phyloP scores from a whole-genome alignment of 768 basidiomycete genomes.

The Serendipita vermifera region DNA sequence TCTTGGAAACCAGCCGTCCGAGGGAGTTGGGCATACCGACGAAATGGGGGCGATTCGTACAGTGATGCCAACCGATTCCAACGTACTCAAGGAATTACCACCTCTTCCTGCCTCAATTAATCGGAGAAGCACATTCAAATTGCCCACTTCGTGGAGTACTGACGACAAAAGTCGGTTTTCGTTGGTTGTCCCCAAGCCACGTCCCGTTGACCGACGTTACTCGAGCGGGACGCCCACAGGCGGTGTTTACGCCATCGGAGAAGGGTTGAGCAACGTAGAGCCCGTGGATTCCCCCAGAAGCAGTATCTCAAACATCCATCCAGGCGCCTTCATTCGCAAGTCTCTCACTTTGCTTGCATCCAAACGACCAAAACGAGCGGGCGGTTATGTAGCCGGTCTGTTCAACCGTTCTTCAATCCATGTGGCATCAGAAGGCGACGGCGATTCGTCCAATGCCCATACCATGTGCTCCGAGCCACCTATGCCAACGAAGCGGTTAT shows the following conservation, averaged over 20 bases:
- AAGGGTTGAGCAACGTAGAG: not conserved
- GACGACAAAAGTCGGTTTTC: no score
- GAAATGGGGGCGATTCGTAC: not conserved
- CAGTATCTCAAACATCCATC: not conserved
- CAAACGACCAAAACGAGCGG: not conserved
- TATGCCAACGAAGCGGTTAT: not conserved
- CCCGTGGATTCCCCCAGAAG: not conserved
- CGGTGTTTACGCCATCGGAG: not conserved
- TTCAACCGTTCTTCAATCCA: not conserved
- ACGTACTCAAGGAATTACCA: not conserved
- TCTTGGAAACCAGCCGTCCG: no score
- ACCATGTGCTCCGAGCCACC: not conserved
- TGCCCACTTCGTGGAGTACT: no score
- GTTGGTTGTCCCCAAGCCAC: no score
- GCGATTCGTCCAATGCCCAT: not conserved
- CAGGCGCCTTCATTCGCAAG: not conserved
- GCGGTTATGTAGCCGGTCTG: not conserved
- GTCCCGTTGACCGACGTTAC: no score
- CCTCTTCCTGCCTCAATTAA: constrained; percentile 3
- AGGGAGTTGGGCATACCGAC: no score
- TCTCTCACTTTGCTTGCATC: not conserved
- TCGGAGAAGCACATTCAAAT: not conserved
- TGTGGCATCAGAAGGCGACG: not conserved
- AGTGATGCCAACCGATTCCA: not conserved
- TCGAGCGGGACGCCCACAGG: no score